A percentile compares a stretch with the other conserved stretches of the same genome.
These are phyloP conservation scores for Microcyclosporella mali DNA, from an alignment of 2,329 filamentous ascomycete species.

Conservation along the genomic window DNA sequence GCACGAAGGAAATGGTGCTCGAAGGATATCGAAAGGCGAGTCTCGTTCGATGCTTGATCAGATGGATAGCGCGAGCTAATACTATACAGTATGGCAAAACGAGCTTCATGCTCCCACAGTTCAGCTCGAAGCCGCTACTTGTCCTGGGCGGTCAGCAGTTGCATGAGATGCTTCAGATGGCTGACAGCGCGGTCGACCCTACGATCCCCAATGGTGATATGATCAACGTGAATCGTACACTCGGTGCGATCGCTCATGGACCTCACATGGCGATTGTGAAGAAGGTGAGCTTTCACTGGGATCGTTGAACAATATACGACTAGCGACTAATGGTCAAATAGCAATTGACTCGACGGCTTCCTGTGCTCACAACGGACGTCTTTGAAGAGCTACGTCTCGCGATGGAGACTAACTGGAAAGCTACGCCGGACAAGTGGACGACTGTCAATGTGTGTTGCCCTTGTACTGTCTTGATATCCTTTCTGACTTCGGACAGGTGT, in stretches of 20 bases:
- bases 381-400: constrained; percentile 17
- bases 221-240: too few species aligned
- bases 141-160: constrained; percentile 3
- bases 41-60: too few species aligned
- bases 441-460: constrained; percentile 7
- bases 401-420: constrained; percentile 13
- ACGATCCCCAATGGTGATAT: too few species aligned
- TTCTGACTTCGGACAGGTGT: constrained; percentile 3
- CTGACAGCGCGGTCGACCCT: too few species aligned
- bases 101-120: constrained; percentile 19
- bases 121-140: constrained; percentile 14
- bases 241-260: too few species aligned
- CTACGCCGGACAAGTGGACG: constrained; percentile 4
- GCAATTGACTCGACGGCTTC: constrained; percentile 20
- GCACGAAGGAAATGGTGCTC: constrained; percentile 13
- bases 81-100: neutral
- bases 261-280: too few species aligned
- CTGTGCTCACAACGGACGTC: constrained; percentile 16
- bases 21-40: constrained; percentile 15
- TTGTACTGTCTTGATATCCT: too few species aligned
- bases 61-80: too few species aligned
- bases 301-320: too few species aligned
- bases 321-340: neutral
- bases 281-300: too few species aligned
- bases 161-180: too few species aligned